These are phyloP conservation scores for Daldinia sp. DNA, from an alignment of 2,329 filamentous ascomycete species.

Conservation along the genomic window DNA sequence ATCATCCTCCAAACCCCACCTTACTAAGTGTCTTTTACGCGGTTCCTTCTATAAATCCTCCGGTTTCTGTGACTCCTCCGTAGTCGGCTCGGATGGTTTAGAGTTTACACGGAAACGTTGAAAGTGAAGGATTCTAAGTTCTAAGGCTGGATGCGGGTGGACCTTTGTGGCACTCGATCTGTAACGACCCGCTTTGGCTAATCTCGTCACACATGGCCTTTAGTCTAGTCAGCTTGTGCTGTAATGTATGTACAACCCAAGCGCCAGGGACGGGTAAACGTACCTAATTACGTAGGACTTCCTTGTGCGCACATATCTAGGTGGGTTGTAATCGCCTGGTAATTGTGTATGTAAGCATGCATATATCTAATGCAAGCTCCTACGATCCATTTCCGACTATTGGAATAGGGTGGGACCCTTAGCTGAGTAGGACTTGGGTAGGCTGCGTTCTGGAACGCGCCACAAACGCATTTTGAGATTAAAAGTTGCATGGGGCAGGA, in stretches of 20 bases:
- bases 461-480: not conserved
- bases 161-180: conserved; percentile 3
- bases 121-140: not conserved
- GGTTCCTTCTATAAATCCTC: conserved; percentile 10
- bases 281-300: not conserved
- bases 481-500: not conserved
- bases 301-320: not conserved
- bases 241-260: not conserved
- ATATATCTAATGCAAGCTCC: not conserved
- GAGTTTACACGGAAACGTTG: not conserved
- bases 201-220: not conserved
- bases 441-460: conserved; percentile 6
- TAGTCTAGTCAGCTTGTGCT: not conserved
- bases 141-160: not conserved
- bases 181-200: not conserved
- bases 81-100: not conserved
- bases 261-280: not conserved
- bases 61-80: not conserved
- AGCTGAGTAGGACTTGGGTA: not conserved
- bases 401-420: not conserved
- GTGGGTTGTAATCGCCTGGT: not conserved
- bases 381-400: not conserved
- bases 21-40: not conserved
- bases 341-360: not conserved
- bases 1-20: not conserved